Evolutionary conservation across 495 filamentous ascomycete species (phyloP).

Genomic region (Aspergillus nidulans): DNA sequence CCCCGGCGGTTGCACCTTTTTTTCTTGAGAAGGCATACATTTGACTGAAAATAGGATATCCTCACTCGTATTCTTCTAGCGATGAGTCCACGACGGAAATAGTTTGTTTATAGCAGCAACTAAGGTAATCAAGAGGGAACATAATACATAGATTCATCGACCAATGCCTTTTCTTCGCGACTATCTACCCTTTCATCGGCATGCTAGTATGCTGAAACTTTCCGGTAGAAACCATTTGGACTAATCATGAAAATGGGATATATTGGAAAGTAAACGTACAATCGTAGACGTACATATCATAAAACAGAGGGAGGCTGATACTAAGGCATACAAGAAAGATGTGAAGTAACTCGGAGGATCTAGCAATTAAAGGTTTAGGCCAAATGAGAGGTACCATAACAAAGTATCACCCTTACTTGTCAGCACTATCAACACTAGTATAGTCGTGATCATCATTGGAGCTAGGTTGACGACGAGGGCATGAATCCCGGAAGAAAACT

Average conservation of each 20-base stretch:
- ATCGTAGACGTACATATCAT: neutral
- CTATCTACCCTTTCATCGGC: no score
- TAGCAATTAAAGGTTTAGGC: no score
- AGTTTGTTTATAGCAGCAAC: conserved; percentile 18
- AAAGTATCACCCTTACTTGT: neutral
- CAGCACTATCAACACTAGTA: conserved; percentile 14
- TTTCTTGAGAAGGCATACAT: conserved; percentile 1
- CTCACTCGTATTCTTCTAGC: conserved; percentile 7
- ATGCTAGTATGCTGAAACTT: no score
- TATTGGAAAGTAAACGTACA: no score
- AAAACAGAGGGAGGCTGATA: no score
- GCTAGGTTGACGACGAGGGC: conserved; percentile 8
- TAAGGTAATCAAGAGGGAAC: conserved; percentile 2
- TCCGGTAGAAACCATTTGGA: no score
- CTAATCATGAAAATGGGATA: no score
- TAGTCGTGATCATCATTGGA: conserved; percentile 46
- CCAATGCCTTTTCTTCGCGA: no score
- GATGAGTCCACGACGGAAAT: conserved; percentile 17
- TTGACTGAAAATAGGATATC: conserved; percentile 10
- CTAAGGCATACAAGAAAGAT: neutral
- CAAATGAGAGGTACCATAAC: neutral
- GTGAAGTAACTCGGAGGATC: neutral
- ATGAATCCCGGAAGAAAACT: conserved; percentile 69
- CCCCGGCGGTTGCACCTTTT: neutral
- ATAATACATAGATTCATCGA: neutral